Percentiles rank a stretch among this genome's conserved stretches.
These are phyloP conservation scores for Diphasiastrum complanatum DNA, from an alignment of 83 land plant genomes.

Conservation along the genomic window DNA sequence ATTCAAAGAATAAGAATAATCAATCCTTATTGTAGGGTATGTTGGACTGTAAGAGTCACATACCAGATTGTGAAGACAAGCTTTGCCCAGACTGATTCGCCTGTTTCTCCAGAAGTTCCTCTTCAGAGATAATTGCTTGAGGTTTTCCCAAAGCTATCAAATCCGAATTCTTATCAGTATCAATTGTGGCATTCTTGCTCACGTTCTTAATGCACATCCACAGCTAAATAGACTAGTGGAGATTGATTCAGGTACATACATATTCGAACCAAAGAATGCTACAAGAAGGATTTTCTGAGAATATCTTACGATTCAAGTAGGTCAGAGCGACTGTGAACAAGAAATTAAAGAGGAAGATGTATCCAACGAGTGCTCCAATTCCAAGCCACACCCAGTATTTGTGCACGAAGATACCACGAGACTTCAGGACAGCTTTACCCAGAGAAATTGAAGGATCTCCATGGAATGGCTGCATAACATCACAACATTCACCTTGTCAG, in stretches of 20 bases:
- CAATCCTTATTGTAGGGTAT: background rate
- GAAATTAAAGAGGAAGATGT: conserved; percentile 28
- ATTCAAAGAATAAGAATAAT: background rate
- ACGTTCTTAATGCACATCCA: too few species aligned
- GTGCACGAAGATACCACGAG: conserved; percentile 35
- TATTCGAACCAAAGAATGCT: background rate
- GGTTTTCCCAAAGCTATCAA: conserved; percentile 42
- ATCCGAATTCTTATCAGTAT: too few species aligned
- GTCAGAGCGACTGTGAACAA: conserved; percentile 25
- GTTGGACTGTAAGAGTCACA: too few species aligned
- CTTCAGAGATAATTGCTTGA: conserved; percentile 36
- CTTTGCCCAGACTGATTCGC: background rate
- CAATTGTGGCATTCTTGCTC: too few species aligned
- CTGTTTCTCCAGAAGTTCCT: background rate
- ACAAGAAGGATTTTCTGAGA: background rate
- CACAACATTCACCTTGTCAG: background rate
- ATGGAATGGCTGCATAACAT: background rate
- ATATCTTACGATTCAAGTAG: conserved; percentile 35
- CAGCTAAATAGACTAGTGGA: background rate
- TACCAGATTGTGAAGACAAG: too few species aligned
- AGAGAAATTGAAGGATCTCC: conserved; percentile 25
- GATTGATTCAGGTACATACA: conserved; percentile 1
- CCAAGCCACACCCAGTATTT: conserved; percentile 51
- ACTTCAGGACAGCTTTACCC: conserved; percentile 34
- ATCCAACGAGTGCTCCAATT: conserved; percentile 34